phyloP scores from a whole-genome alignment of 2,329 filamentous ascomycete genomes.

The Colletotrichum gigasporum region DNA sequence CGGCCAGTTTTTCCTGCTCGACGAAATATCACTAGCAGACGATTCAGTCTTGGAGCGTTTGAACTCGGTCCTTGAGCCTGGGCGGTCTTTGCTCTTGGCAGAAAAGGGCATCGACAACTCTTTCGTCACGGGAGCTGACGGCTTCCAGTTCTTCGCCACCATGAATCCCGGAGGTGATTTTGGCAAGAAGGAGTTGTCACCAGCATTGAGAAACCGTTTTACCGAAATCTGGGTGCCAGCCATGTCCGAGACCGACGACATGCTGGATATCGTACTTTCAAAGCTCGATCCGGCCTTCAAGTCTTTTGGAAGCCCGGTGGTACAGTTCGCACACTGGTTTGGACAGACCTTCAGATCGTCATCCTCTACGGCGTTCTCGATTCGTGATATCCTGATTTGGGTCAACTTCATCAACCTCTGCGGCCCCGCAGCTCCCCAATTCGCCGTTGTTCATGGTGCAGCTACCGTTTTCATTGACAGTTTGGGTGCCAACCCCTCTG shows the following conservation, averaged over 20 bases:
- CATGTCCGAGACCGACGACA: conserved; percentile 84
- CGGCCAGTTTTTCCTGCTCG: conserved; percentile 90
- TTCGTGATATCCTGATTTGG: conserved; percentile 94
- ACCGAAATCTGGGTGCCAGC: conserved; percentile 99
- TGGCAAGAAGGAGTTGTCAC: conserved; percentile 96
- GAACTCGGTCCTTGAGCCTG: conserved; percentile 94
- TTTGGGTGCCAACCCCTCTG: conserved; percentile 92
- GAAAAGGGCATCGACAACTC: conserved; percentile 92
- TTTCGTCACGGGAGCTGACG: conserved; percentile 76
- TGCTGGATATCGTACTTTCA: conserved; percentile 83
- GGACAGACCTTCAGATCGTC: conserved; percentile 81
- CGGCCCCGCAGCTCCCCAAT: conserved; percentile 52
- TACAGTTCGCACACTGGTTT: conserved; percentile 94
- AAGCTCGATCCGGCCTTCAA: conserved; percentile 72
- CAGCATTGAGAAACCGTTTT: conserved; percentile 93
- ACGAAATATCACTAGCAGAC: conserved; percentile 97
- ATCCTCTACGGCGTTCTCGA: conserved; percentile 81
- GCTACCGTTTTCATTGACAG: conserved; percentile 97
- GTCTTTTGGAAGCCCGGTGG: conserved; percentile 73
- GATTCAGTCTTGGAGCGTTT: conserved; percentile 96
- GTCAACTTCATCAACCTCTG: conserved; percentile 88
- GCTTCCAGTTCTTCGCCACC: conserved; percentile 96
- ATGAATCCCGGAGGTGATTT: conserved; percentile 99
- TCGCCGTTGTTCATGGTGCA: conserved; percentile 79
- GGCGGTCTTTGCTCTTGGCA: conserved; percentile 85